Percentiles rank a stretch among this genome's conserved stretches.
phyloP scores from a whole-genome alignment of 306 rosid genomes.

The barrel medic (Medicago truncatula) region MtrunA17r5.0-ANR NC_053043.1:9002501-9003000 shows the following conservation, averaged over 20 bases:
- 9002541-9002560: constrained; percentile 14
- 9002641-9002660: no score
- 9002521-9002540: not conserved
- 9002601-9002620: constrained; percentile 29
- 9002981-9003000: constrained; percentile 27
- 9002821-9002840: no score
- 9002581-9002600: constrained; percentile 41
- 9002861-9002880: not conserved
- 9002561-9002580: constrained; percentile 36
- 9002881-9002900: constrained; percentile 14
- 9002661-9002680: no score
- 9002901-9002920: no score
- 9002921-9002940: not conserved
- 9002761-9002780: no score
- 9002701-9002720: no score
- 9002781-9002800: no score
- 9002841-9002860: not conserved
- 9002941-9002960: constrained; percentile 20
- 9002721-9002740: no score
- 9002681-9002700: no score
- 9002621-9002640: constrained; percentile 41
- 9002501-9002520: constrained; percentile 18
- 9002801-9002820: no score
- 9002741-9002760: no score
- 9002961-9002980: constrained; percentile 14